These are phyloP conservation scores for Cryphonectria carpinicola DNA, from an alignment of 2,329 filamentous ascomycete species.

Conservation along the genomic window DNA sequence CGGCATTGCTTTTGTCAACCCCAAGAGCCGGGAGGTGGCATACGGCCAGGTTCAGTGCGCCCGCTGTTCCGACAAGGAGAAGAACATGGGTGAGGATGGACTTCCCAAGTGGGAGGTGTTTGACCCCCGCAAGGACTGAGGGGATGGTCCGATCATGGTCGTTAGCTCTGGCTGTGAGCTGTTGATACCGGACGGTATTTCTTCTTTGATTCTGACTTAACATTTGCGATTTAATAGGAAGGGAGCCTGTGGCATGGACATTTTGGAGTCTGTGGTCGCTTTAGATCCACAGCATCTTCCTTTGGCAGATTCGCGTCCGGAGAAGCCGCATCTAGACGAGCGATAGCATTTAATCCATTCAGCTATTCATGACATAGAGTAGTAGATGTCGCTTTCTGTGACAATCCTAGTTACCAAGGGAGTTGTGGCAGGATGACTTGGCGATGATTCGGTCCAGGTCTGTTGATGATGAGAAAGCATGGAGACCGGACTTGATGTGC, in stretches of 20 bases:
- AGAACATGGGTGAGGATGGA: not conserved
- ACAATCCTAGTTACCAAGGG: not conserved
- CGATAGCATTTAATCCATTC: not conserved
- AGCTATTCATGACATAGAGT: not conserved
- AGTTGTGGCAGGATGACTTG: not conserved
- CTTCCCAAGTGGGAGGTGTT: conserved; percentile 16
- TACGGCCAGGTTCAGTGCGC: conserved; percentile 13
- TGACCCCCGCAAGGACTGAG: conserved; percentile 7
- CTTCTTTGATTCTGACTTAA: too few relatives aligned
- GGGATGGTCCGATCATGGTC: too few relatives aligned
- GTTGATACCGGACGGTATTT: not conserved
- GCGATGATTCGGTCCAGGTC: not conserved
- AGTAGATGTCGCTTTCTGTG: not conserved
- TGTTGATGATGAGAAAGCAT: not conserved
- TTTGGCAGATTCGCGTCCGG: not conserved
- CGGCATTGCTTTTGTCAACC: conserved; percentile 13
- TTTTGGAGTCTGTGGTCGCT: not conserved
- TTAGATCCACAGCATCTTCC: not conserved
- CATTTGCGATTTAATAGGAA: not conserved
- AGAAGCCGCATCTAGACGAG: not conserved
- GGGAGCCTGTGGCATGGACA: too few relatives aligned
- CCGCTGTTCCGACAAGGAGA: conserved; percentile 14
- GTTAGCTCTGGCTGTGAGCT: not conserved
- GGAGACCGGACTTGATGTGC: too few relatives aligned
- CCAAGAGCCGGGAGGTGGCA: not conserved